These are phyloP conservation scores for Sinapis alba DNA, from an alignment of 441 rosid genomes.

Conservation along the genomic window DNA sequence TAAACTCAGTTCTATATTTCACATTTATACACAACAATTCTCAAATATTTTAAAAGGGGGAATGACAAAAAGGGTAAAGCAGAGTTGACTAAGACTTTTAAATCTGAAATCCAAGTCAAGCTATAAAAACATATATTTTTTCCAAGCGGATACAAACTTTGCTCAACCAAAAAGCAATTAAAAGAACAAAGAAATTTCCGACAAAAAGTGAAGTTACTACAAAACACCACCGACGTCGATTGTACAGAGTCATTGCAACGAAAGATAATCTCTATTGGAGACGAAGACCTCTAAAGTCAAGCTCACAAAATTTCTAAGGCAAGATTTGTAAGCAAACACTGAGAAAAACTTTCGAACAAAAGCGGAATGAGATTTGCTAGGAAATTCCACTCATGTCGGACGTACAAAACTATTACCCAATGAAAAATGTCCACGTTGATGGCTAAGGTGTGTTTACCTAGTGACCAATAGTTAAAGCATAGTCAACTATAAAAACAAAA, in stretches of 20 bases:
- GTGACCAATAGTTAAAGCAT: not conserved
- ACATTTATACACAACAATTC: too few species aligned
- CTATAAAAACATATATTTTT: too few species aligned
- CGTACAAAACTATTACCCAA: not conserved
- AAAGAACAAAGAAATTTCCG: not conserved
- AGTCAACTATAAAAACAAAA: not conserved
- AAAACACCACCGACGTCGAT: not conserved
- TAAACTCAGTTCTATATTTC: too few species aligned
- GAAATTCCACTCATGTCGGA: conserved; percentile 24
- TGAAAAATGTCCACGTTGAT: not conserved
- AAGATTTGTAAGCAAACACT: not conserved
- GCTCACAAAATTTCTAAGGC: conserved; percentile 5
- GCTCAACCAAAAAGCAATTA: not conserved
- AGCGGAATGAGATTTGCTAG: conserved; percentile 4
- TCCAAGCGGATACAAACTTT: not conserved
- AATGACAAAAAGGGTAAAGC: too few species aligned
- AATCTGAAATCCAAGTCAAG: too few species aligned
- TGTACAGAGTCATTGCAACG: not conserved
- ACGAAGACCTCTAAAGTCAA: conserved; percentile 5
- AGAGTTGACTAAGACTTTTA: too few species aligned
- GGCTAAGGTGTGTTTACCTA: not conserved
- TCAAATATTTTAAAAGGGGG: too few species aligned
- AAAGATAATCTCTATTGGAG: not conserved
- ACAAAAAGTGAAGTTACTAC: not conserved
- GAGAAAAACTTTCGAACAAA: not conserved